Evolutionary conservation across 495 filamentous ascomycete genomes (phyloP).

Genomic region (Lophiostoma macrostomum): DNA sequence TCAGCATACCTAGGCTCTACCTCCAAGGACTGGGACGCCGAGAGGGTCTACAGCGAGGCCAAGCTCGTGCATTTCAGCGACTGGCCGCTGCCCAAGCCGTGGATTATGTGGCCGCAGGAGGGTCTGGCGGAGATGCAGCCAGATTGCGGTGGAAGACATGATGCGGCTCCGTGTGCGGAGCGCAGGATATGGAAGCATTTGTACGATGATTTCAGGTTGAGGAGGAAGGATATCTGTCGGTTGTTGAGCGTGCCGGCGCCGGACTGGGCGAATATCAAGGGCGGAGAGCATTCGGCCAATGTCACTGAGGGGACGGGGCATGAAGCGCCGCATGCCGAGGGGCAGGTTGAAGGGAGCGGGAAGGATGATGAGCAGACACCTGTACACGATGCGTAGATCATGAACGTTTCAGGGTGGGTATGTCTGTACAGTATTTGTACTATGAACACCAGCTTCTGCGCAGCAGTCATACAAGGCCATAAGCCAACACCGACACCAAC

Average conservation of each 20-base stretch:
- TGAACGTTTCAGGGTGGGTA: not conserved
- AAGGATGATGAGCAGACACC: constrained; percentile 2
- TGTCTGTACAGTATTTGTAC: no score
- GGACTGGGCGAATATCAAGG: constrained; percentile 33
- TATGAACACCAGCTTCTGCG: no score
- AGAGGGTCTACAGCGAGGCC: constrained; percentile 59
- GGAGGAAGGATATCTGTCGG: constrained; percentile 52
- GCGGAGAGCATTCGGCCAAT: constrained; percentile 2
- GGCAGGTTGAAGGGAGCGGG: not conserved
- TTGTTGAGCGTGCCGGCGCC: constrained; percentile 40
- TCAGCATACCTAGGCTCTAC: constrained; percentile 59
- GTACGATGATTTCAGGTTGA: constrained; percentile 63
- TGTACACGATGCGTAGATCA: constrained; percentile 9
- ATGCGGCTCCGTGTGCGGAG: constrained; percentile 57
- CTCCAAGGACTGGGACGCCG: constrained; percentile 66
- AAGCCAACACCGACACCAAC: no score
- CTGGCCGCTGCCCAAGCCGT: constrained; percentile 78
- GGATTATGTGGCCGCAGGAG: constrained; percentile 61
- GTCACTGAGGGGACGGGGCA: constrained; percentile 21
- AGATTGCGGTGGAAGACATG: constrained; percentile 52
- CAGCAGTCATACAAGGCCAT: no score
- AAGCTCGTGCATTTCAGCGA: constrained; percentile 81
- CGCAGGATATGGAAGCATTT: constrained; percentile 68
- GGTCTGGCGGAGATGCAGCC: constrained; percentile 58
- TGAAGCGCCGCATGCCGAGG: constrained; percentile 15